These are phyloP conservation scores for Pseudopithomyces maydicus DNA, from an alignment of 2,329 filamentous ascomycete genomes.

Conservation along the genomic window DNA sequence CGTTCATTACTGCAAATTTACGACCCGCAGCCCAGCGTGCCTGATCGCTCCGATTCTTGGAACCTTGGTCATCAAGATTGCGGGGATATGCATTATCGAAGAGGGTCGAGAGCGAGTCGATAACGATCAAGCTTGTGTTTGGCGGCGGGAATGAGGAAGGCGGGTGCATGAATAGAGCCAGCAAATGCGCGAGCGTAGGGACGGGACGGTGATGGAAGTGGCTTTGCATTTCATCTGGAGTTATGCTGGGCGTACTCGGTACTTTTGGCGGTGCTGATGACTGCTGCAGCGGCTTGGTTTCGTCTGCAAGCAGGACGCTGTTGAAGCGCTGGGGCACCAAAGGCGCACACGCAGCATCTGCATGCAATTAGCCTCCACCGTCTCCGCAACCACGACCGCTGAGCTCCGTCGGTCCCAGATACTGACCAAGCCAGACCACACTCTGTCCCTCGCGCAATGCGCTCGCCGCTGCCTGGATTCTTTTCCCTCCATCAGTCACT, in stretches of 20 bases:
- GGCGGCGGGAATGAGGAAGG: slow-evolving; percentile 65
- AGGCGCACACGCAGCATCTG: slow-evolving; percentile 56
- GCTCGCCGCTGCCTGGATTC: slow-evolving; percentile 71
- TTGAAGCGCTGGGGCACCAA: slow-evolving; percentile 56
- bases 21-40: slow-evolving; percentile 55
- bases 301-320: slow-evolving; percentile 47
- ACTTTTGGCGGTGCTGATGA: slow-evolving; percentile 18
- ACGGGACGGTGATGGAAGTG: slow-evolving; percentile 70
- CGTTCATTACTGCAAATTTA: slow-evolving; percentile 67
- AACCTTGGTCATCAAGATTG: slow-evolving; percentile 50
- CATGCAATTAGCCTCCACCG: slow-evolving; percentile 31
- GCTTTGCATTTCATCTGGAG: slow-evolving; percentile 38
- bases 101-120: slow-evolving; percentile 79
- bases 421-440: slow-evolving; percentile 84
- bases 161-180: slow-evolving; percentile 75
- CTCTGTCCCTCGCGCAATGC: slow-evolving; percentile 64
- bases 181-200: slow-evolving; percentile 65
- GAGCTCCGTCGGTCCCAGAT: slow-evolving; percentile 12
- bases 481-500: slow-evolving; percentile 48
- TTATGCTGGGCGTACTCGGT: slow-evolving; percentile 6
- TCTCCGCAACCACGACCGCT: slow-evolving; percentile 8
- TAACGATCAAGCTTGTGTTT: slow-evolving; percentile 70
- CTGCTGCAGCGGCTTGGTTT: slow-evolving; percentile 2
- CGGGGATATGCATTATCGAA: slow-evolving; percentile 79
- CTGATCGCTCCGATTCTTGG: slow-evolving; percentile 50